Evolutionary conservation across 176 grass and related monocot genomes (phyloP), one percentile per base, ranked within the genome.

Genomic region (Puccinellia tenuiflora): DNA sequence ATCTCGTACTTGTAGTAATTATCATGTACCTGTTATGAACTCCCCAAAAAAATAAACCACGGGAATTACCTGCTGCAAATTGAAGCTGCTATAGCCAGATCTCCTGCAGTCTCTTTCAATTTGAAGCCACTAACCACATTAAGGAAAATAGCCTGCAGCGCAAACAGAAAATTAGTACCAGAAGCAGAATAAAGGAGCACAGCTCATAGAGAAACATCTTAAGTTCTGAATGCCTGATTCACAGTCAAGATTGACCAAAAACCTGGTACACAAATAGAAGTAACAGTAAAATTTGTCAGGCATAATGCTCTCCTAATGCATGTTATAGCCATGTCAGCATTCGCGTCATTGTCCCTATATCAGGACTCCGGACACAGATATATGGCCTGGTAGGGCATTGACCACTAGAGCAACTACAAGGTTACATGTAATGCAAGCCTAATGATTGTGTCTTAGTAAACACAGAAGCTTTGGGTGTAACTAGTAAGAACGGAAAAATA

Each of bases 101-200:
- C 95, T 74, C 92, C 95, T 86, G 95, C 92, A 6, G 95, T 94
- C 79, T 94, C 95, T 77, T 77, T 47, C 79, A 97, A 68, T 57
- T 91, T 75, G 24, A 90, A 84, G 39, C 95, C 95, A 88, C 92
- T 91, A 51, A 97, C 92, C 8, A 97, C 90, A 88, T 97, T 94
- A 45, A 97, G 73, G 88, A 91, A 97, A 85, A 94, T 84, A 70
- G 64, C 61, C 95, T 97, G 83, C 68, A 85, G 35, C 26, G 42
- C 10, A 76, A 91, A 83, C 26, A 66, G 81, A 73, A 81, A 70
- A 37, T 67, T 45, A 76, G 62, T 31, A 76, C 8, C 72, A 70
- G 55, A 56, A 84, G 20, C 43, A 79, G 66, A 84, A 63, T 17
- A 18, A 42, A 24, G 43, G 24, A 83, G 39, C 42, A 67, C 47